Percentiles rank a stretch among this genome's conserved stretches.
Evolutionary conservation across 139 green algal genomes (phyloP).

Genomic region (Chlorella sorokiniana): DNA sequence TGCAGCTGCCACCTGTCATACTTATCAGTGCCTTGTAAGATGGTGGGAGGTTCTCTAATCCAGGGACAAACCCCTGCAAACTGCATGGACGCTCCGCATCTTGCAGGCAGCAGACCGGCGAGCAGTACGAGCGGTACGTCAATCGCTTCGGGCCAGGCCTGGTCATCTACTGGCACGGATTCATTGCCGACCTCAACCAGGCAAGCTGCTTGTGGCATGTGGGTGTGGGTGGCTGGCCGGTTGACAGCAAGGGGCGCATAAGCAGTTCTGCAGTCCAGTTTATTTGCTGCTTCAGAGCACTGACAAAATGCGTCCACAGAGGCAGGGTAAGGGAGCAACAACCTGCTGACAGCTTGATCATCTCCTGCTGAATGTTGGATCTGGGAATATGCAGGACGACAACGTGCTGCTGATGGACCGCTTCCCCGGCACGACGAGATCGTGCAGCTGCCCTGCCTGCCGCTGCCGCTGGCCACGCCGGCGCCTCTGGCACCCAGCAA

Average conservation of each 20-base stretch:
- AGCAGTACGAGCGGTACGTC: slow-evolving; percentile 78
- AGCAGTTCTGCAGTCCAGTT: neutral
- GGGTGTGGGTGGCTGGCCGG: neutral
- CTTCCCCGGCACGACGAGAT: slow-evolving; percentile 59
- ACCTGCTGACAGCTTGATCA: neutral
- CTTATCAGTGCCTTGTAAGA: no score
- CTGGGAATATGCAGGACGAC: neutral
- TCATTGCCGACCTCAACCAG: slow-evolving; percentile 63
- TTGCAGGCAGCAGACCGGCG: slow-evolving; percentile 59
- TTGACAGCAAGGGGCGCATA: no score
- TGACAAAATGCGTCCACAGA: neutral
- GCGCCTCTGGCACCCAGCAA: neutral
- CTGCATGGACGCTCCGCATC: neutral
- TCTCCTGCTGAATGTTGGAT: neutral
- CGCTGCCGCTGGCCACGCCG: neutral
- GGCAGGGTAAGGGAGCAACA: neutral
- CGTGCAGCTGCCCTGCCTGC: slow-evolving; percentile 44
- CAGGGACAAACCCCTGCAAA: neutral
- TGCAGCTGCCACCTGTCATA: no score
- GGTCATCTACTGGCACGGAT: slow-evolving; percentile 95
- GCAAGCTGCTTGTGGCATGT: neutral
- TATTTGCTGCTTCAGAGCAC: neutral
- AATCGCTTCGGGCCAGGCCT: slow-evolving; percentile 86
- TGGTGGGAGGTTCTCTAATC: neutral
- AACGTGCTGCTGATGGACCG: slow-evolving; percentile 62